Evolutionary conservation across 2,329 filamentous ascomycete genomes (phyloP), one percentile per base, ranked within the genome.

Genomic region (Fusarium sp.): DNA sequence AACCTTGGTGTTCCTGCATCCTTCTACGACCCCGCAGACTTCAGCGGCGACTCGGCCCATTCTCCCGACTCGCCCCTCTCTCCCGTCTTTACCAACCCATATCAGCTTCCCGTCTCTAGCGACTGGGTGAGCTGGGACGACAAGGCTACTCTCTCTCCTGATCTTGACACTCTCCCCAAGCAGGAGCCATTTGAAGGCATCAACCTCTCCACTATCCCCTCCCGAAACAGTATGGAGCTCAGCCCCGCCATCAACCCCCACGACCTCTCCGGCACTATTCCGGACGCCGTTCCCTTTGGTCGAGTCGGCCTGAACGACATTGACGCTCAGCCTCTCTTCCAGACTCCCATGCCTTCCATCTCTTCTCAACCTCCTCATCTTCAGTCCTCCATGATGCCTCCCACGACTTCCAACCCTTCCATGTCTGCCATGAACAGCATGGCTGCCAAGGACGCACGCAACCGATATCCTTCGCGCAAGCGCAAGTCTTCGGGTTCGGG

Each of bases 401-500:
- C 72, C 27, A 34, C 65, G 7, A 22, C 50, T 29, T 63, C 74
- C 31, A 74, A 76, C 60, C 63, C 73, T 35, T 73, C 74, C 34
- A 77, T 76, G 71, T 61, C 76, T 5, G 64, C 68, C 8, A 56
- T 69, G 9, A 50, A 62, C 63, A 70, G 52, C 42, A 64, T 68
- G 37, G 63, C 60, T 58, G 64, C 69, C 57, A 77, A 77, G 61
- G 76, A 78, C 42, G 65, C 75, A 29, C 63, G 63, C 40, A 69
- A 64, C 63, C 70, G 76, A 67, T 78, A 78, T 60, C 76, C 76
- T 69, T 78, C 76, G 22, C 78, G 79, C 42, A 81, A 81, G 72
- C 79, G 79, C 77, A 81, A 81, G 69, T 81, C 79, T 29, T 79
- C 78, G 0, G 76, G 79, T 60, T 80, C 78, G 8, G 77, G 78